A percentile compares a stretch with the other conserved stretches of the same genome.
These are phyloP conservation scores for Cladosporium oxysporum DNA, from an alignment of 2,329 filamentous ascomycete species.

Conservation along the genomic window DNA sequence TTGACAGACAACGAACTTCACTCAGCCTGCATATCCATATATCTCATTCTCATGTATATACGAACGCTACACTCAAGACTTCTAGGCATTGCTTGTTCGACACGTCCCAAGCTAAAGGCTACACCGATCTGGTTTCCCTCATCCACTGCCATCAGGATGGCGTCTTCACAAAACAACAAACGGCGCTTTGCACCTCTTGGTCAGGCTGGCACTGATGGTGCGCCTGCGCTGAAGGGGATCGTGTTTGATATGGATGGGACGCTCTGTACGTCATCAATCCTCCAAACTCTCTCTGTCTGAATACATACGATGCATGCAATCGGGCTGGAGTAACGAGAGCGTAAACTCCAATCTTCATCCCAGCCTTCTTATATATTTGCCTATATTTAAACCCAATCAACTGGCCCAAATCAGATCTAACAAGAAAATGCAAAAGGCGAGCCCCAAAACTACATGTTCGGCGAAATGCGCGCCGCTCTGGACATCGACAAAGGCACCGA, in stretches of 20 bases:
- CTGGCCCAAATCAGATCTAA: background rate
- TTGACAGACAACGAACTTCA: constrained; percentile 2
- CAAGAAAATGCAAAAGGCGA: constrained; percentile 54
- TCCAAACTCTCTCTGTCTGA: background rate
- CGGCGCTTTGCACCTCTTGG: constrained; percentile 54
- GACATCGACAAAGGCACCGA: constrained; percentile 70
- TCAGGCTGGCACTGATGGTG: constrained; percentile 34
- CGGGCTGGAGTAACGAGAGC: background rate
- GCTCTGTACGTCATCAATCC: constrained; percentile 60
- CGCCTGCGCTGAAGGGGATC: constrained; percentile 56
- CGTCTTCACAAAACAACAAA: constrained; percentile 1
- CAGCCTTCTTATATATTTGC: background rate
- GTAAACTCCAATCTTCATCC: background rate
- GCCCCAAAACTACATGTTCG: constrained; percentile 95
- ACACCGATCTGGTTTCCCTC: background rate
- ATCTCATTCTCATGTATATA: background rate
- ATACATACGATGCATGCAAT: background rate
- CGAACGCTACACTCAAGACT: background rate
- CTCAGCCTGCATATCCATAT: background rate
- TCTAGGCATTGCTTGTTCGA: background rate
- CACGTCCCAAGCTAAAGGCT: background rate
- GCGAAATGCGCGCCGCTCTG: constrained; percentile 76
- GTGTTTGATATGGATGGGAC: constrained; percentile 97
- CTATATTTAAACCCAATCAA: too few relatives aligned
- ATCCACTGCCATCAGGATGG: constrained; percentile 1